Evolutionary conservation across 768 basidiomycete genomes (phyloP), one percentile per base, ranked within the genome.

Genomic region (Mycena vulgaris): DNA sequence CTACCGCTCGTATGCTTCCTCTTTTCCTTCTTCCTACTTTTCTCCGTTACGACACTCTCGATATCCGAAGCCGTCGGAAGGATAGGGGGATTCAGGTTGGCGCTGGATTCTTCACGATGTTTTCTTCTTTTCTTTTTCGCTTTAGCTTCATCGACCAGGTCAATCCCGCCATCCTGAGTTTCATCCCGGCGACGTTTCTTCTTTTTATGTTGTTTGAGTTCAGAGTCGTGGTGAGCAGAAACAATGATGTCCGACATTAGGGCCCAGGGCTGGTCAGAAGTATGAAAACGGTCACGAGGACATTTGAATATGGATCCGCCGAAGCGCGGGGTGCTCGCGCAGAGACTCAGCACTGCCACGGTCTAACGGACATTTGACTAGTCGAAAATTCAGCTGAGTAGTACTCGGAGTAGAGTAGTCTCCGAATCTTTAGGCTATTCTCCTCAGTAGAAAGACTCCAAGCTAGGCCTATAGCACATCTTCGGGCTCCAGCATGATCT

Each of bases 151-250:
- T 66, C 71, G 66, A 77, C 79, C 30, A 75, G 77, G 45, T 74
- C 78, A 0, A 48, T 28, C n/a, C 39, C 62, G 23, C 19, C 58
- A 56, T 33, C 42, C 10, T 58, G 68, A 23, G 55, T 6, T 28
- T 67, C 57, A 7, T 84, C 81, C 27, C 70, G 75, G 28, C 70
- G 68, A 63, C 76, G 76, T 75, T 82, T 82, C 69, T 83, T 82
- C 75, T 80, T 81, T 63, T 80, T 80, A 64, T 85, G 83, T 75
- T 82, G 79, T 58, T 76, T 75, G 28, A 62, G 45, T 40, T 59
- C 5, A 56, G 58, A 27, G 31, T 37, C 31, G 55, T 30, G 60
- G 10, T 49, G 45, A 39, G 13, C 5, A 30, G 37, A 61, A 63
- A 48, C 52, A 25, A 5, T 27, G 28, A 1, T 40, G 39, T 69